Percentiles rank a stretch among this genome's conserved stretches.
phyloP scores from a whole-genome alignment of 2,329 filamentous ascomycete species.

The Colletotrichum spaethianum region DNA sequence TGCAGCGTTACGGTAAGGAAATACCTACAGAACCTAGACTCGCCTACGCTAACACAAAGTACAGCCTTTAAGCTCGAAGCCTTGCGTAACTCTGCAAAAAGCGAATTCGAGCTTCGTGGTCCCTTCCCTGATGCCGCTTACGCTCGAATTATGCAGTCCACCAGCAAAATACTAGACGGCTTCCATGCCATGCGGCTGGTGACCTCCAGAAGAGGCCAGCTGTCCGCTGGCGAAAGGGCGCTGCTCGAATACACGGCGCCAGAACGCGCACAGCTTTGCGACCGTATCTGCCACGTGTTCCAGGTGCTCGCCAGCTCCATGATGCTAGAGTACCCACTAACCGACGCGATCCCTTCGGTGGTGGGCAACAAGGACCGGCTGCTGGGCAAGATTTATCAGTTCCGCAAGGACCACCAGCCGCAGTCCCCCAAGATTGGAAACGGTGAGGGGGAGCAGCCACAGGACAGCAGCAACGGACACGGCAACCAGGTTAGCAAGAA shows the following conservation, averaged over 20 bases:
- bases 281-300: slow-evolving; percentile 90
- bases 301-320: slow-evolving; percentile 91
- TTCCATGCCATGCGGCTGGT: slow-evolving; percentile 98
- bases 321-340: slow-evolving; percentile 94
- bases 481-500: slow-evolving; percentile 44
- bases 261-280: slow-evolving; percentile 86
- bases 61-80: slow-evolving; percentile 78
- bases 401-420: slow-evolving; percentile 77
- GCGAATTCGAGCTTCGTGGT: slow-evolving; percentile 89
- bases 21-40: not conserved
- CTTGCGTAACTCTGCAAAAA: slow-evolving; percentile 79
- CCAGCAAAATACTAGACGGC: slow-evolving; percentile 87
- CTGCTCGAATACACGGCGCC: slow-evolving; percentile 83
- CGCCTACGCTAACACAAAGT: slow-evolving; percentile 11
- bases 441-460: slow-evolving; percentile 54
- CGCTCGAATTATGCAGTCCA: slow-evolving; percentile 82
- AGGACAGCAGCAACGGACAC: slow-evolving; percentile 23
- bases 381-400: slow-evolving; percentile 89
- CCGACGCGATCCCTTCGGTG: slow-evolving; percentile 88
- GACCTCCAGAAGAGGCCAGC: slow-evolving; percentile 82
- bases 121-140: slow-evolving; percentile 86
- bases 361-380: slow-evolving; percentile 85
- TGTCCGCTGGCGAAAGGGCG: slow-evolving; percentile 85
- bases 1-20: slow-evolving; percentile 79
- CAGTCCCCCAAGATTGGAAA: slow-evolving; percentile 53